Evolutionary conservation across 306 rosid species (phyloP), one percentile per base, ranked within the genome.

Genomic region (Alnus rubra): DNA sequence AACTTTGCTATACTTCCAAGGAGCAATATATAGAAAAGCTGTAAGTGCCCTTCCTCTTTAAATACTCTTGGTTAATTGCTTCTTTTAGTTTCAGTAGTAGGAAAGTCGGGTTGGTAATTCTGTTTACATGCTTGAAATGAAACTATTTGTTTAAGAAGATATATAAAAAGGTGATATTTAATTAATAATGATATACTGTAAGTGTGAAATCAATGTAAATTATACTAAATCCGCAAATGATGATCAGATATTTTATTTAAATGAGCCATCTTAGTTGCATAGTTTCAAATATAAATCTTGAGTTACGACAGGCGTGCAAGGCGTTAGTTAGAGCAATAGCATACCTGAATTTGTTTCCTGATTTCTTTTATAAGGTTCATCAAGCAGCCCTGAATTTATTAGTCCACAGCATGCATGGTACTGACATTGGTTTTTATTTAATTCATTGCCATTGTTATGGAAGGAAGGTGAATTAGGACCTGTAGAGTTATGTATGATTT

Each of bases 1-100:
- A 31, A 89, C 80, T 3, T 88, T 93, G 88, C 83, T 93, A 0
- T 93, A 87, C 87, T 93, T 93, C 68, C 98, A 91, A 88, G 98
- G 98, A 74, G 98, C 96, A 35, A 91, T 91, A 78, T 86, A 91
- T 77, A 82, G 97, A 79, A 93, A 93, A 82, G 98, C 85, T 87
- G 97, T 92, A 87, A 49, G 93, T 88, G 18, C 71, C 30, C 73
- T 81, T 78, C 58, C 78, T 77, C 67, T 71, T 69, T 74, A 3
- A 52, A 49, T 79, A 33, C 11, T 73, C n/a, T 60, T 82, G 58
- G 37, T 62, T 71, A 50, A 55, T 51, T 58, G 18, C 76, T 85
- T 72, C 64, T 77, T 76, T 67, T 71, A 30, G 69, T 72, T 59
- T 60, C 13, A 47, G 55, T 44, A n/a, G 23, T 30, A 74, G 44